Evolutionary conservation across 208 protist genomes (phyloP).

Genomic region (Leishmania tarentolae): DNA sequence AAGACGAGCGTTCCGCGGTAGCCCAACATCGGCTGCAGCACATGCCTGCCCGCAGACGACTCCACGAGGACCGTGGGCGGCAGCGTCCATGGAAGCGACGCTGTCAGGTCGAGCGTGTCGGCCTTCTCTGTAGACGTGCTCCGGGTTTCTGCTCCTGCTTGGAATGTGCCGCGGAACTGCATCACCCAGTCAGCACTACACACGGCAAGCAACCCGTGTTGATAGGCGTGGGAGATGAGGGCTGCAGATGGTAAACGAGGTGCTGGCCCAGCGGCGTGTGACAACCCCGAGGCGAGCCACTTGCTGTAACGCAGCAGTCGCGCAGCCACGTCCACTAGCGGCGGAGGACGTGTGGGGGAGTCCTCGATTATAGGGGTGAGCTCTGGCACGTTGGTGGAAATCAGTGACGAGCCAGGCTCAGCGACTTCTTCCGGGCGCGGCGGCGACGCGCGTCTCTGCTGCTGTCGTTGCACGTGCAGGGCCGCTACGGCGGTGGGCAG

Average conservation of each 20-base stretch:
- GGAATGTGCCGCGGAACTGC: neutral
- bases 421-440: neutral
- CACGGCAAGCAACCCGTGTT: conserved; percentile 8
- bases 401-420: neutral
- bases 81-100: conserved; percentile 5
- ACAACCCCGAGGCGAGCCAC: conserved; percentile 36
- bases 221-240: conserved; percentile 21
- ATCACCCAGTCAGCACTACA: neutral
- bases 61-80: neutral
- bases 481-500: neutral
- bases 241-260: conserved; percentile 18
- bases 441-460: neutral
- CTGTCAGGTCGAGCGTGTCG: neutral
- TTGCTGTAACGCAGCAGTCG: conserved; percentile 28
- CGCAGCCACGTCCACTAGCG: neutral
- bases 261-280: conserved; percentile 26
- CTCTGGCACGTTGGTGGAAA: neutral
- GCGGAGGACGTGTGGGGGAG: neutral
- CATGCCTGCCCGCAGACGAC: neutral
- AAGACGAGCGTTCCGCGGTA: conserved; percentile 40
- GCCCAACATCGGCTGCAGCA: neutral
- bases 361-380: neutral
- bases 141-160: neutral
- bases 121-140: neutral
- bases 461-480: neutral